These are phyloP conservation scores for Tuber calosporum DNA, from an alignment of 495 filamentous ascomycete genomes.

Conservation along the genomic window DNA sequence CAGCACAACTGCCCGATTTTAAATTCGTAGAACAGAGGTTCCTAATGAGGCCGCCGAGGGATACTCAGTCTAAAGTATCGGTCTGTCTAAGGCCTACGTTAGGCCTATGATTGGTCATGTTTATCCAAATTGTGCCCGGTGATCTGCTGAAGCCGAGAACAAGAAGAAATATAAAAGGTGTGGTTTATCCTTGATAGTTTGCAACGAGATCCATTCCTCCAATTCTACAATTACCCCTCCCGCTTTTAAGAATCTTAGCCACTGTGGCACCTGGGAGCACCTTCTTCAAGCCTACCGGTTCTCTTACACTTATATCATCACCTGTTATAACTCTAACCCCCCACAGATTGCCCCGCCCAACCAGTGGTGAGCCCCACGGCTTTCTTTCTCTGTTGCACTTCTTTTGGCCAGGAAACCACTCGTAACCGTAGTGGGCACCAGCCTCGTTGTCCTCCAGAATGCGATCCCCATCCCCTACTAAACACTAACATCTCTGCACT, in stretches of 20 bases:
- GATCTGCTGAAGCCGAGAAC: not conserved
- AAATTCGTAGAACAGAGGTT: not conserved
- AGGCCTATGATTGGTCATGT: not conserved
- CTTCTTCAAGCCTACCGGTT: not conserved
- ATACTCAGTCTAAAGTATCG: not conserved
- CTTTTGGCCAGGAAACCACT: not conserved
- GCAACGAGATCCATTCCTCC: not conserved
- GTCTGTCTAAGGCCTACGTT: not conserved
- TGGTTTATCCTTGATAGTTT: not conserved
- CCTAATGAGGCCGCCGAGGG: not conserved
- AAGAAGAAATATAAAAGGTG: not conserved
- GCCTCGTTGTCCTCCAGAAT: not conserved
- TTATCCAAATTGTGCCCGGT: not conserved
- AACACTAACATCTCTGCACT: not conserved
- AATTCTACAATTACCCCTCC: not conserved
- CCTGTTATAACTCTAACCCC: not conserved
- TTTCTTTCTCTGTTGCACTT: not conserved
- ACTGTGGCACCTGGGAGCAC: not conserved
- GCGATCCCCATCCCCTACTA: not conserved
- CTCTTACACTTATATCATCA: not conserved
- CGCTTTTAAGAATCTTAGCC: not conserved
- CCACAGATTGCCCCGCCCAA: not conserved
- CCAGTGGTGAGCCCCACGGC: not conserved
- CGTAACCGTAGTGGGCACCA: not conserved
- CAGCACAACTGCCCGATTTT: not conserved